Evolutionary conservation across 768 basidiomycete genomes (phyloP), one percentile per base, ranked within the genome.

Genomic region (Russula griseocarnosa): DNA sequence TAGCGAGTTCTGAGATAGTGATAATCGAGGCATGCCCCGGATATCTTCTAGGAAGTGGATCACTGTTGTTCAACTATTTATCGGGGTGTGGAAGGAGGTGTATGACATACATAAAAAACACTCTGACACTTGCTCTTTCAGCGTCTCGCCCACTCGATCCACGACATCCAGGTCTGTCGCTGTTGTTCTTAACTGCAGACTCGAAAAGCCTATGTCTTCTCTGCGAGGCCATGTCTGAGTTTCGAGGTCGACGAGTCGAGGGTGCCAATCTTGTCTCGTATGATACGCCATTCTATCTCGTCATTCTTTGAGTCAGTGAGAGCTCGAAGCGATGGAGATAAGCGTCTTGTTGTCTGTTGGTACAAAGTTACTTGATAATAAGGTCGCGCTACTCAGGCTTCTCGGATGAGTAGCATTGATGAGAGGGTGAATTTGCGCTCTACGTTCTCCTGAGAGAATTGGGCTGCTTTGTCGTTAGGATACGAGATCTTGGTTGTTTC

Each of bases 341-440:
- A 13, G 85, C 82, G 61, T 97, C 94, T 71, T 97, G 94, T 69
- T 92, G 89, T 57, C 89, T 81, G 72, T 85, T 90, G 69, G 86
- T 83, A 76, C 94, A 88, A 68, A 96, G 92, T 69, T 94, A 90
- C 74, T 92, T 94, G 74, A 98, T 93, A 42, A 97, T 86, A 36
- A 94, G 95, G 28, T 90, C 94, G 14, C 97, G 86, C 69, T 96
- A 92, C 76, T 97, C 94, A 40, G 97, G 82, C 74, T 97, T 97
- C 77, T 97, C 95, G n/a, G 90, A 88, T 46, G 90, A 87, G 2
- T 91, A 94, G 0, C 90, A 88, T n/a, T 88, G 83, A 77, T 92
- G 24, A 94, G 84, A 9, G 93, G 81, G 73, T 93, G 91, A 66
- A 94, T 93, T 75, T 94, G 91, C 90, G 86, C 79, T 94, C 90